Conservation (phyloP, 2,329 filamentous ascomycete species). For the Xylaria sp. region DNA sequence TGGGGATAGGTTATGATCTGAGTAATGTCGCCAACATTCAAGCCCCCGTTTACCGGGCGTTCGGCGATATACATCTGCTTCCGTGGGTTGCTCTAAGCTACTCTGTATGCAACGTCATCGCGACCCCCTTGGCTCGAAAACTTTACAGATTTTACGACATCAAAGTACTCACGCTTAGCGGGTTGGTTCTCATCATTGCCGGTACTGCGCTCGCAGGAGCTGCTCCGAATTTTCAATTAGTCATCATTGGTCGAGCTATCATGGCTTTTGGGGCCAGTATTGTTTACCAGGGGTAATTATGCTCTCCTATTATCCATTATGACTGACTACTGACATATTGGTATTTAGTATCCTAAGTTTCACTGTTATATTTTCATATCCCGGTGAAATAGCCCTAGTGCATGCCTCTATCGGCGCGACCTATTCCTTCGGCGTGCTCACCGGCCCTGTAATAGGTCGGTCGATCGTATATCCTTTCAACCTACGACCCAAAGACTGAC, state of each 20-base stretch:
- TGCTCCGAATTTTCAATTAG: conserved; percentile 45
- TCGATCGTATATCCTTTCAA: conserved; percentile 39
- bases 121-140: conserved; percentile 51
- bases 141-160: conserved; percentile 51
- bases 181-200: conserved; percentile 44
- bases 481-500: conserved; percentile 17
- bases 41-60: conserved; percentile 65
- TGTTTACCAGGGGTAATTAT: conserved; percentile 50
- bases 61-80: conserved; percentile 53
- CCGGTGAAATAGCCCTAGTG: conserved; percentile 39
- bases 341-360: conserved; percentile 37
- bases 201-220: conserved; percentile 46
- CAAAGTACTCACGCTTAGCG: conserved; percentile 46
- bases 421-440: conserved; percentile 46
- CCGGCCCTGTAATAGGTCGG: conserved; percentile 47
- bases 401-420: conserved; percentile 43
- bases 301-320: neutral
- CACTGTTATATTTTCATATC: conserved; percentile 42
- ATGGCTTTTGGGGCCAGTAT: conserved; percentile 51
- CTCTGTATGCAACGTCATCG: conserved; percentile 50
- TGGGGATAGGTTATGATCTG: conserved; percentile 54
- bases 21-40: conserved; percentile 66
- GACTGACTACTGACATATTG: conserved; percentile 11
- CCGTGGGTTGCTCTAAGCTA: conserved; percentile 56
- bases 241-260: conserved; percentile 52